phyloP scores from a whole-genome alignment of 768 basidiomycete genomes.

The Leccinum uliginosum region DNA sequence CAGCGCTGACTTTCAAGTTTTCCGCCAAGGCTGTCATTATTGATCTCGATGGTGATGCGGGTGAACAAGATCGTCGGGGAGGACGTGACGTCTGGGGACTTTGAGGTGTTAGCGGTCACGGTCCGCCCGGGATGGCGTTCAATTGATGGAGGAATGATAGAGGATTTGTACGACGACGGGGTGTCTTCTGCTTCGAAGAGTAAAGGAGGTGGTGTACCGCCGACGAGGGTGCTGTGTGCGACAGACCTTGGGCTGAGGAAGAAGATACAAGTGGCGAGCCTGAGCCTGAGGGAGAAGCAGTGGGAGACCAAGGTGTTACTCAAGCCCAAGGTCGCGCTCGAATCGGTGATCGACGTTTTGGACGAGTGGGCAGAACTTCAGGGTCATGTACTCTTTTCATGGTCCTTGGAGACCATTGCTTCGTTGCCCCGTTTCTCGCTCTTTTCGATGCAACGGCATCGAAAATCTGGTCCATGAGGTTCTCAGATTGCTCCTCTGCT shows the following conservation, averaged over 20 bases:
- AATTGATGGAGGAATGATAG: slow-evolving; percentile 25
- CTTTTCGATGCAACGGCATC: too few relatives aligned
- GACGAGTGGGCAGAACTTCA: slow-evolving; percentile 22
- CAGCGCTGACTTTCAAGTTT: slow-evolving; percentile 41
- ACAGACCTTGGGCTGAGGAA: slow-evolving; percentile 36
- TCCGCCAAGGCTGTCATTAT: slow-evolving; percentile 36
- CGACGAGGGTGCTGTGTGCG: slow-evolving; percentile 31
- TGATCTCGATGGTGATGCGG: slow-evolving; percentile 43
- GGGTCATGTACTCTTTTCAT: neutral
- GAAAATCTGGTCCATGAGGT: too few relatives aligned
- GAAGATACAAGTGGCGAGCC: slow-evolving; percentile 25
- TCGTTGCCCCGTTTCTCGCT: too few relatives aligned
- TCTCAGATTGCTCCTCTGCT: too few relatives aligned
- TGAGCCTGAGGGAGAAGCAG: slow-evolving; percentile 24
- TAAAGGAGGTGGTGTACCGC: neutral
- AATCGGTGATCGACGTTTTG: slow-evolving; percentile 33
- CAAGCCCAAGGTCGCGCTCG: slow-evolving; percentile 37
- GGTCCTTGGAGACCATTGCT: too few relatives aligned
- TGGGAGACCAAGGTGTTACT: slow-evolving; percentile 33
- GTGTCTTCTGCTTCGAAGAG: slow-evolving; percentile 2
- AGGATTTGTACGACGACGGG: slow-evolving; percentile 31
- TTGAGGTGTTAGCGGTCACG: slow-evolving; percentile 29
- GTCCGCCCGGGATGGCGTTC: slow-evolving; percentile 22
- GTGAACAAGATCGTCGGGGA: slow-evolving; percentile 39
- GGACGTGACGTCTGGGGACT: slow-evolving; percentile 30